Evolutionary conservation across 164 flowering plant genomes (phyloP).

Genomic region (Umbilicus rupestris): DNA sequence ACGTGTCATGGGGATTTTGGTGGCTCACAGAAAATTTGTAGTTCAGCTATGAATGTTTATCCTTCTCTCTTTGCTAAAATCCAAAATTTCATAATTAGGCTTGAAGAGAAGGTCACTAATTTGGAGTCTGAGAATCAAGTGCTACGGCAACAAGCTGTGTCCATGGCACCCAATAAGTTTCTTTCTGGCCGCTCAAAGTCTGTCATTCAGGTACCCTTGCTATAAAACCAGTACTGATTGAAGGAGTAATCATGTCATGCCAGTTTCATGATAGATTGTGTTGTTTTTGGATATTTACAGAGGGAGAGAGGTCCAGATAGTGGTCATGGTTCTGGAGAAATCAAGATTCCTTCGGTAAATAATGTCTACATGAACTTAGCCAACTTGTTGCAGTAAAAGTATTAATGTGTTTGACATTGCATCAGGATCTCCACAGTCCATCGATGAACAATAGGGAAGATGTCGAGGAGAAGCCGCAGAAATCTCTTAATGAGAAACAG

Average conservation of each 20-base stretch:
- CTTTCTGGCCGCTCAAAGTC: constrained; percentile 81
- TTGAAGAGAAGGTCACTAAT: constrained; percentile 86
- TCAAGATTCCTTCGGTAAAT: constrained; percentile 49
- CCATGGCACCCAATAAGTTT: constrained; percentile 80
- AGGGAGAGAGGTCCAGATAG: constrained; percentile 50
- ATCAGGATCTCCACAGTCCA: constrained; percentile 61
- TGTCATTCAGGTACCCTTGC: constrained; percentile 56
- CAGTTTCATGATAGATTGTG: background rate
- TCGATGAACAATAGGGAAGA: constrained; percentile 59
- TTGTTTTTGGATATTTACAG: background rate
- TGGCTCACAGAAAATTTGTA: background rate
- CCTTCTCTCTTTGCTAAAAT: background rate
- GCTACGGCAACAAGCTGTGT: constrained; percentile 88
- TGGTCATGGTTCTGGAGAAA: constrained; percentile 35
- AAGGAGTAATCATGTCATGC: background rate
- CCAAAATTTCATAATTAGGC: constrained; percentile 33
- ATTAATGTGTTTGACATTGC: constrained; percentile 10
- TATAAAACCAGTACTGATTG: background rate
- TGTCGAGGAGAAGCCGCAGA: constrained; percentile 91
- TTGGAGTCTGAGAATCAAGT: constrained; percentile 95
- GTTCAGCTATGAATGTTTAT: background rate
- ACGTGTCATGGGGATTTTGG: background rate
- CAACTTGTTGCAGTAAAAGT: background rate
- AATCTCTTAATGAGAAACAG: constrained; percentile 92
- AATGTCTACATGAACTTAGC: constrained; percentile 3